These are phyloP conservation scores for Tilletiaria anomala DNA, from an alignment of 1,284 basidiomycete species.

Conservation along the genomic window DNA sequence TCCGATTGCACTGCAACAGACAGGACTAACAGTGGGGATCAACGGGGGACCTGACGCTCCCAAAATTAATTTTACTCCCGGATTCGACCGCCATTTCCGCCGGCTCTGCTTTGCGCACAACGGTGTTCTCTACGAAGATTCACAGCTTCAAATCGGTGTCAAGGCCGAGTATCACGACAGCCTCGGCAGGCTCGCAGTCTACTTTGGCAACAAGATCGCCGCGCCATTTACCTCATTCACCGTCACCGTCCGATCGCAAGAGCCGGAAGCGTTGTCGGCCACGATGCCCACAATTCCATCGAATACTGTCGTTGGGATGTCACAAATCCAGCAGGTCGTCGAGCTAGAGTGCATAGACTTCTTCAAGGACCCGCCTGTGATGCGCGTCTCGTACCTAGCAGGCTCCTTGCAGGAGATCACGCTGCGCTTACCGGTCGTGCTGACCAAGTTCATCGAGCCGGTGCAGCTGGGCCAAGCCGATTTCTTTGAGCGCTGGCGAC, in stretches of 20 bases:
- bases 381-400: conserved; percentile 78
- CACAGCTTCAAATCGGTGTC: conserved; percentile 84
- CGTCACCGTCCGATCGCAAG: conserved; percentile 52
- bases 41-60: too few species aligned
- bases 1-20: background rate
- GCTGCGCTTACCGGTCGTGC: conserved; percentile 66
- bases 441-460: conserved; percentile 86
- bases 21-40: conserved; percentile 1
- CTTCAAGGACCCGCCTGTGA: conserved; percentile 63
- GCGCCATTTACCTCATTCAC: conserved; percentile 77
- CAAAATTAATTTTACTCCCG: conserved; percentile 18
- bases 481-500: conserved; percentile 96
- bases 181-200: conserved; percentile 77
- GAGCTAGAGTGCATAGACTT: conserved; percentile 84
- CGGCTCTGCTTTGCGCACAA: conserved; percentile 66
- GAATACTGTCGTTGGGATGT: conserved; percentile 61
- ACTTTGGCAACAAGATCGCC: conserved; percentile 88
- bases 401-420: conserved; percentile 76
- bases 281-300: conserved; percentile 74
- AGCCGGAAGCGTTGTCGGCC: conserved; percentile 59
- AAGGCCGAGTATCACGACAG: conserved; percentile 91
- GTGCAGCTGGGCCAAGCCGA: conserved; percentile 66
- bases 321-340: conserved; percentile 80
- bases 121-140: conserved; percentile 88
- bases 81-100: conserved; percentile 58